A percentile compares a stretch with the other conserved stretches of the same genome.
Conservation (phyloP, 164 flowering plant species). For the Vitis amurensis region DNA sequence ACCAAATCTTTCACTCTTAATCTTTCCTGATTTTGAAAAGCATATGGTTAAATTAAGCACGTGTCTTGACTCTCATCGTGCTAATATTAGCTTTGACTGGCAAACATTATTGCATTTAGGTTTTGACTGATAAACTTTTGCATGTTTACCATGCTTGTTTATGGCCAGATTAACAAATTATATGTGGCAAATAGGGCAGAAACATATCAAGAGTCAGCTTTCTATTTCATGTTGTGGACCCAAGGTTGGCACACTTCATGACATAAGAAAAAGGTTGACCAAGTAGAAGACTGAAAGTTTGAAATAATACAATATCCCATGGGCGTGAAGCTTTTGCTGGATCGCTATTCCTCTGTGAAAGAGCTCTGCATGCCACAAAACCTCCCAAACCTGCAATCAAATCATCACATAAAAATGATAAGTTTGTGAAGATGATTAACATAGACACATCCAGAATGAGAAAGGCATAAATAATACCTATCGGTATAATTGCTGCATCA, state of each 20-base stretch:
- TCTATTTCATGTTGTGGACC: not conserved
- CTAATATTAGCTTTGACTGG: too few relatives aligned
- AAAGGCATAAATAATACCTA: constrained; percentile 47
- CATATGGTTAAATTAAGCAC: too few relatives aligned
- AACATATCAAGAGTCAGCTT: not conserved
- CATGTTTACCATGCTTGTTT: too few relatives aligned
- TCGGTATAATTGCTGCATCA: constrained; percentile 91
- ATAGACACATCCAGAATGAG: constrained; percentile 10
- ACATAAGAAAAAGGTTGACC: not conserved
- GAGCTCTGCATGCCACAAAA: constrained; percentile 93
- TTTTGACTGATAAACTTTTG: too few relatives aligned
- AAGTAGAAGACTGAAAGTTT: not conserved
- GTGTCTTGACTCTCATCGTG: too few relatives aligned
- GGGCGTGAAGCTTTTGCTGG: constrained; percentile 99
- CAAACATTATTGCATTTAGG: too few relatives aligned
- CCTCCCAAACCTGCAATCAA: constrained; percentile 86
- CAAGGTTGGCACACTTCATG: not conserved
- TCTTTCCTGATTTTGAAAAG: too few relatives aligned
- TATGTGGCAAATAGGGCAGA: too few relatives aligned
- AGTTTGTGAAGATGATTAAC: not conserved
- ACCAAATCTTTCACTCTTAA: too few relatives aligned
- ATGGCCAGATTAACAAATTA: too few relatives aligned
- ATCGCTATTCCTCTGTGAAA: constrained; percentile 85
- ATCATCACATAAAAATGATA: not conserved
- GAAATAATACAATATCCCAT: constrained; percentile 77